phyloP scores from a whole-genome alignment of 2,329 filamentous ascomycete species.

The Pseudogymnoascus sp. region DNA sequence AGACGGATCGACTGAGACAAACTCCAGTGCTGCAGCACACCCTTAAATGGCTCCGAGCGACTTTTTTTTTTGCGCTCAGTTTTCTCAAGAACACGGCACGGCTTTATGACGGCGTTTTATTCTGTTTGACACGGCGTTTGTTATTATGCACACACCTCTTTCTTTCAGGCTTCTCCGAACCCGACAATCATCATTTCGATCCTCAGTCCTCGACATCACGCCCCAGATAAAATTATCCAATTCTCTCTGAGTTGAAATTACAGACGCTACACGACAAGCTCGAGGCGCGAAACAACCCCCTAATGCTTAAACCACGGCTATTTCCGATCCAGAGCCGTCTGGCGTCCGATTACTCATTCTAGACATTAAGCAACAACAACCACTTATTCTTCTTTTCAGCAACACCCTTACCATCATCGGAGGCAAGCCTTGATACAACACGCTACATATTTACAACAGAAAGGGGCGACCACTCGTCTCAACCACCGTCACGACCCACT shows the following conservation, averaged over 20 bases:
- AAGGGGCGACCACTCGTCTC: not conserved
- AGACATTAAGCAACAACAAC: not conserved
- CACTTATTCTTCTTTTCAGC: not conserved
- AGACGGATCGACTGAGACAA: slow-evolving; percentile 61
- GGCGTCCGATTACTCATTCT: not conserved
- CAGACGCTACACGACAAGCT: not conserved
- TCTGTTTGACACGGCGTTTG: slow-evolving; percentile 7
- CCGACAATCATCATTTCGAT: not conserved
- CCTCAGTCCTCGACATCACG: not conserved
- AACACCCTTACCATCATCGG: not conserved
- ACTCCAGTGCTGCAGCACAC: slow-evolving; percentile 34
- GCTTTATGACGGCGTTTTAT: slow-evolving; percentile 7
- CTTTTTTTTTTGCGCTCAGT: not conserved
- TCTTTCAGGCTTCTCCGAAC: not conserved
- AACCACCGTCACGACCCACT: not conserved
- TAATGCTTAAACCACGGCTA: not conserved
- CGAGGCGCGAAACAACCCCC: not conserved
- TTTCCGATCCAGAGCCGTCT: not conserved
- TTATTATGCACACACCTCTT: slow-evolving; percentile 1
- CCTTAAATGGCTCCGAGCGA: not conserved
- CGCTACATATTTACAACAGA: not conserved
- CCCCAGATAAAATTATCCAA: not conserved
- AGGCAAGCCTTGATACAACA: slow-evolving; percentile 5
- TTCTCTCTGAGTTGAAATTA: not conserved
- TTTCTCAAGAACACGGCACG: slow-evolving; percentile 2